Evolutionary conservation across 768 basidiomycete species (phyloP), one percentile per base, ranked within the genome.

Genomic region (Psilocybe cubensis): DNA sequence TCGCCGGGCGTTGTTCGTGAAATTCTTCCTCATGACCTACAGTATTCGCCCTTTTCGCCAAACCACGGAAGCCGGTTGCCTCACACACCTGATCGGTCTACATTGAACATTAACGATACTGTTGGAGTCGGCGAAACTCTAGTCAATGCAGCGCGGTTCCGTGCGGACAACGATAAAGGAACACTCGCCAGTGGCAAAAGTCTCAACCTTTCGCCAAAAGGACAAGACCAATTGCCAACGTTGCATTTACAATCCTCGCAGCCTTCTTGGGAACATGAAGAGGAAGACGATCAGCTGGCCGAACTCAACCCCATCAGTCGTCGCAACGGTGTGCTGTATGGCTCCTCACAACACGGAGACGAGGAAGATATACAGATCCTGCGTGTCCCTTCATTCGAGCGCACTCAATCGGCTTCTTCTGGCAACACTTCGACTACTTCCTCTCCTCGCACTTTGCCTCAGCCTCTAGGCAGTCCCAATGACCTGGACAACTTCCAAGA

Each of bases 401-500:
- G 51, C 11, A 52, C 52, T 11, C 40, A 52, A 58, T 64, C 63
- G 7, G 27, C 52, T 11, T 65, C 67, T 2, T 51, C 60, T n/a
- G 57, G 55, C 17, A 52, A 54, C 21, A 60, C 62, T 0, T 56
- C 63, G 2, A 66, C 66, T 11, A 72, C 66, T 29, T 74, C 75
- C 25, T 77, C 74, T 59, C 81, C 66, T 56, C 76, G 66, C 61
- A 76, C 68, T 65, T 76, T 79, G 10, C 83, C 84, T 23, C 81
- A 79, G n/a, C 79, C 79, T 2, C 72, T 90, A 31, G 82, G 83
- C 9, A 79, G 76, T 54, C 78, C 81, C 0, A 86, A 87, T 54
- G 88, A 91, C 60, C 75, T 91, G 6, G 87, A 89, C n/a, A 78
- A 82, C 10, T 92, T 88, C 74, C 83, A 82, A 33, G 87, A 91